Evolutionary conservation across 129 eudicot genomes (phyloP).

Genomic region (Rutidosis leptorrhynchoides): DNA sequence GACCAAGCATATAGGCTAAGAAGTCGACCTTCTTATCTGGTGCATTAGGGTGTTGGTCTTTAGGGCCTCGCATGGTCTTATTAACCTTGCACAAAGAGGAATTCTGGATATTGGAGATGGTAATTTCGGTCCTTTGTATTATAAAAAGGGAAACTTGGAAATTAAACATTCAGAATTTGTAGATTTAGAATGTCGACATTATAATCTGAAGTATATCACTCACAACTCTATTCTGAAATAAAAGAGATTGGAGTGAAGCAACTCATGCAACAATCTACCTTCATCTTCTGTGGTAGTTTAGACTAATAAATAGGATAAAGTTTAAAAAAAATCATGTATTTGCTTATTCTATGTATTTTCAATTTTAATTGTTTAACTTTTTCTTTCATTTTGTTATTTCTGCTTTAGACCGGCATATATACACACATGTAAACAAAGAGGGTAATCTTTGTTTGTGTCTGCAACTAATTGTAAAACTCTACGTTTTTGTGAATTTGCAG

Average conservation of each 20-base stretch:
- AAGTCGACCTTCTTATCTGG: not conserved
- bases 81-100: too few species aligned
- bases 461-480: not conserved
- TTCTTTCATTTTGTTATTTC: not conserved
- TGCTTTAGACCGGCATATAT: not conserved
- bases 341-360: too few species aligned
- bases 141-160: too few species aligned
- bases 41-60: not conserved
- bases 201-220: too few species aligned
- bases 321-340: not conserved
- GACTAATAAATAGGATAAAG: conserved; percentile 1
- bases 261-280: too few species aligned
- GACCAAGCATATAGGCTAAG: not conserved
- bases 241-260: too few species aligned
- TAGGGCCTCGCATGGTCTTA: not conserved
- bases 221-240: too few species aligned
- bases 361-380: not conserved
- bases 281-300: not conserved
- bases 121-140: too few species aligned
- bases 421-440: not conserved
- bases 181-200: too few species aligned
- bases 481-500: conserved; percentile 40
- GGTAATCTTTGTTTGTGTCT: not conserved
- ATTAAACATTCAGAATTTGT: too few species aligned
- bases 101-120: too few species aligned